Evolutionary conservation across 2,329 filamentous ascomycete genomes (phyloP), one percentile per base, ranked within the genome.

Genomic region (Fusarium sp.): DNA sequence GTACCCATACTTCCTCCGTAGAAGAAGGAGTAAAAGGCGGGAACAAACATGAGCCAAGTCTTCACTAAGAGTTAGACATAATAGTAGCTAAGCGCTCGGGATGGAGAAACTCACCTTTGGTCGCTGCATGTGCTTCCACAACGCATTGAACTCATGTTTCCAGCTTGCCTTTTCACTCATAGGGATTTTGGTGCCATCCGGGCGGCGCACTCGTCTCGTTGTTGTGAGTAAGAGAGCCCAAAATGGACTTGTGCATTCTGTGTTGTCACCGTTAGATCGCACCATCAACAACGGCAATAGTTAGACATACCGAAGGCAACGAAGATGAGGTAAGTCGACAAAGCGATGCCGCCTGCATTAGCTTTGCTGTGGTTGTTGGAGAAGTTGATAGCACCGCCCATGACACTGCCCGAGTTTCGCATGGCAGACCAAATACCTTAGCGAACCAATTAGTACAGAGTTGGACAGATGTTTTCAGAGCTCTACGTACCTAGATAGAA

Each of bases 21-120:
- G 12, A 59, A 59, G 29, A 59, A 56, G 0, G 57, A 59, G 29
- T 59, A 59, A 13, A 59, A 59, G 4, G 57, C 57, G 3, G 57
- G 57, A 7, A 59, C 12, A 2, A 32, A 44, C 40, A 46, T 44
- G 0, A 59, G 29, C 57, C 49, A 59, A 4, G 57, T 56, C 57
- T 59, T 3, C 2, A 20, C 9, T 5, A 2, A 22, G 1, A 20
- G 24, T 59, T 5, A 59, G 38, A 13, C 2, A 44, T 13, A 9
- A 2, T 1, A 8, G 13, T 5, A 22, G 9, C 1, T 8, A 3
- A 8, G 15, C 2, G 10, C 8, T 13, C 3, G 4, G 3, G 22
- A 15, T 3, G 6, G 13, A 15, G 15, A 1, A 18, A 1, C 8
- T 29, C 8, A 38, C 56, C 49, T 59, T 59, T 38, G 7, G 27